phyloP scores from a whole-genome alignment of 352 stramenopile genomes.

The Phytophthora idaei region DNA sequence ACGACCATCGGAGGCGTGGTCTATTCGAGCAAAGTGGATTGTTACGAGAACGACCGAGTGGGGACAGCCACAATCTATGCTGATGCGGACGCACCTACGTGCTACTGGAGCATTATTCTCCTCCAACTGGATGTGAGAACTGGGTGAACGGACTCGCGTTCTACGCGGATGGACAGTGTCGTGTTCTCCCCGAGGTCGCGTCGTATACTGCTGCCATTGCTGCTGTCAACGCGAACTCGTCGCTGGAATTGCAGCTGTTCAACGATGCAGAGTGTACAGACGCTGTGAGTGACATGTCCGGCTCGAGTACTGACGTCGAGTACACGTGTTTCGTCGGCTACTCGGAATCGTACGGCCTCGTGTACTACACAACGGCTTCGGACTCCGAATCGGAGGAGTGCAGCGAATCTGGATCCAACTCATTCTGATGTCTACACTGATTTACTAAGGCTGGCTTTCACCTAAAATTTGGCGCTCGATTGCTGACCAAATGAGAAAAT shows the following conservation, averaged over 20 bases:
- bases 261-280: constrained; percentile 17
- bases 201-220: constrained; percentile 16
- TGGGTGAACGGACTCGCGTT: constrained; percentile 21
- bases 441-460: not conserved
- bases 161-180: constrained; percentile 27
- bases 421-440: not conserved
- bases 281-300: constrained; percentile 3
- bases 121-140: constrained; percentile 14
- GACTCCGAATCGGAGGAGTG: not conserved
- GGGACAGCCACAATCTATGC: constrained; percentile 16
- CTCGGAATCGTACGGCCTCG: constrained; percentile 25
- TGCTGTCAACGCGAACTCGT: constrained; percentile 13
- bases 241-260: constrained; percentile 20
- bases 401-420: not conserved
- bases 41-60: constrained; percentile 14
- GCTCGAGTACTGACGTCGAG: constrained; percentile 16
- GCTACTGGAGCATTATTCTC: constrained; percentile 28
- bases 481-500: too few relatives aligned
- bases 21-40: constrained; percentile 25
- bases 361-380: constrained; percentile 21
- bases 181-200: constrained; percentile 14
- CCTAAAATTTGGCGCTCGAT: too few relatives aligned
- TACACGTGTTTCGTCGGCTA: constrained; percentile 23
- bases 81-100: constrained; percentile 18
- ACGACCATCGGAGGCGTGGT: not conserved